Evolutionary conservation across 805 yeast genomes (phyloP), one percentile per base, ranked within the genome.

Genomic region (Ogataea paraovalis): DNA sequence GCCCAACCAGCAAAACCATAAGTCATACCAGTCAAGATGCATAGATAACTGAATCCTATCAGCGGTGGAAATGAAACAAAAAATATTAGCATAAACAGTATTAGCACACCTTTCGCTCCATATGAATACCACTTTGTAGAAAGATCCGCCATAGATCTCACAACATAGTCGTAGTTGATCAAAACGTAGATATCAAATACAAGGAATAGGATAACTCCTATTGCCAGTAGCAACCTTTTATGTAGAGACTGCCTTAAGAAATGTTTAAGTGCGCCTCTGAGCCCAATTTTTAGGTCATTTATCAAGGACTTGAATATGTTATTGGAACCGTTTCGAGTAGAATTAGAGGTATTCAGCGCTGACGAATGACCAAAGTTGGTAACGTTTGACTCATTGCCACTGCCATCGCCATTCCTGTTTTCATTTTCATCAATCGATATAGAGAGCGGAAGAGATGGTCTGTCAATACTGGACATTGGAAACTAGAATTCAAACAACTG

Each of bases 1-100:
- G 84, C 73, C 94, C 96, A 94, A 0, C 96, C 97, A 39, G 82
- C 74, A 50, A 88, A 76, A 1, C 97, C 98, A 63, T 83, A 94
- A 8, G 85, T 76, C 78, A 89, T 80, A 2, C 98, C 99, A 4
- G 82, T 71, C 14, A 84, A 61, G 41, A 85, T 74, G 18, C 85
- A 75, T 18, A 87, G 64, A 19, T 83, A 73, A 4, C 92, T 76
- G 67, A 83, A 91, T 1, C 99, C 99, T 30, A 89, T 65, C 55
- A 92, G 53, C 1, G 98, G 99, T 2, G 99, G 98, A 70, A 92
- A 91, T 0, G 94, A 82, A 4, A 91, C 90, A 2, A 75, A 23
- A 54, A 84, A 77, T 3, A 90, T 66, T 41, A 83, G 62, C 3
- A 65, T 16, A 44, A 82, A 76, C 48, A 91, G 60, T 0, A 80